Evolutionary conservation across 139 green algal genomes (phyloP), one percentile per base, ranked within the genome.

Genomic region (Pseudopediastrum boryanum): DNA sequence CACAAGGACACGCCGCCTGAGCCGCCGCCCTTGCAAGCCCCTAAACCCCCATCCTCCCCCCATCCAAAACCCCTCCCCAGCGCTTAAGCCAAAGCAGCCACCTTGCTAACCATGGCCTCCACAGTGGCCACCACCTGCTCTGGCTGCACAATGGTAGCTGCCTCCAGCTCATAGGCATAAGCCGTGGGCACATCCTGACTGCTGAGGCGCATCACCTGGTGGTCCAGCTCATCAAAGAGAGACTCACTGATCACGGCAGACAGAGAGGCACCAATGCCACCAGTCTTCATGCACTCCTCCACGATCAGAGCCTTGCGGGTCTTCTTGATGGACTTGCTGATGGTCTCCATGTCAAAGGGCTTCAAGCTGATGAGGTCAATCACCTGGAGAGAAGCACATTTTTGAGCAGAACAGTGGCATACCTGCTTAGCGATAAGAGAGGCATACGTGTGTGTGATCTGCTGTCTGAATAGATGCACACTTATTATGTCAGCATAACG

Each of bases 241-340:
- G 91, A 93, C 88, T 98, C 95, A 80, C 87, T 89, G 84, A 98
- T 97, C 46, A 96, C 86, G 29, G 95, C 92, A n/a, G 92, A 97
- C 10, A 99, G 86, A 0, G 95, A 98, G 29, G 95, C 95, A 65
- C 95, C 94, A 61, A 98, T 97, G 78, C 94, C 94, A 52, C 95
- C 95, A 0, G 94, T 97, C 87, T 96, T 95, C 94, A 98, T 99
- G 91, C 93, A 98, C 90, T 99, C 95, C 89, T 99, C 95, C 39
- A 99, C 93, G 73, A 99, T 99, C 70, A 97, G 85, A 42, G 91
- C 90, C 41, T 89, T 91, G 59, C 70, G 85, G 1, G 95, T 98
- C 85, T 98, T 98, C 69, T 89, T 88, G 50, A 99, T 83, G 33
- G 87, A 94, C 39, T 93, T 90, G 59, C 79, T 82, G 86, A 99